Evolutionary conservation across 1,139 yeast species (phyloP).

Genomic region (Wickerhamomyces sp.): DNA sequence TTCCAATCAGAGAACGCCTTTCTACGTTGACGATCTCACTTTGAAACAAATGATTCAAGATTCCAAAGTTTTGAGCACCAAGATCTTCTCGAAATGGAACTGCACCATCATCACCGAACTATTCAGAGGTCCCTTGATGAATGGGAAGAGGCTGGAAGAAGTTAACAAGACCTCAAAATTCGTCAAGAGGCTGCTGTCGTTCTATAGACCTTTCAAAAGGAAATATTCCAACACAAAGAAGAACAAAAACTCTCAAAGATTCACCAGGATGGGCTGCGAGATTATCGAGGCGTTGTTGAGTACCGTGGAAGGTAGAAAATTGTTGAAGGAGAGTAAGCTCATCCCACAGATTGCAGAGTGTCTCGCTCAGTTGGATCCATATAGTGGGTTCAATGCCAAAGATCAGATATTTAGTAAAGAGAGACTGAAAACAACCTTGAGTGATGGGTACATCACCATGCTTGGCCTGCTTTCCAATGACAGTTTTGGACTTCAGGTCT

Average conservation of each 20-base stretch:
- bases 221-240: slow-evolving; percentile 64
- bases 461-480: slow-evolving; percentile 66
- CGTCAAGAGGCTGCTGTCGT: slow-evolving; percentile 76
- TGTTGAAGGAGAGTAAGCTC: slow-evolving; percentile 64
- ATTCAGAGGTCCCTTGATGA: slow-evolving; percentile 74
- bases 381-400: slow-evolving; percentile 64
- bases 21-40: slow-evolving; percentile 62
- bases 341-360: slow-evolving; percentile 85
- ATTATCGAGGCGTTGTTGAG: slow-evolving; percentile 62
- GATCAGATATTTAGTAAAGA: slow-evolving; percentile 68
- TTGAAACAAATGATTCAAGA: slow-evolving; percentile 62
- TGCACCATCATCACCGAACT: slow-evolving; percentile 69
- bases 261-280: slow-evolving; percentile 68
- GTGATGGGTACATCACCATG: slow-evolving; percentile 73
- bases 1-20: slow-evolving; percentile 41
- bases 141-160: slow-evolving; percentile 73
- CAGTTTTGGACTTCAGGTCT: slow-evolving; percentile 55
- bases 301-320: slow-evolving; percentile 60
- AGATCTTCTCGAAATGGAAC: slow-evolving; percentile 82
- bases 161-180: slow-evolving; percentile 76
- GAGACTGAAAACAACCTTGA: slow-evolving; percentile 58
- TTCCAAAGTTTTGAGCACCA: slow-evolving; percentile 70
- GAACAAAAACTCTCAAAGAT: slow-evolving; percentile 46
- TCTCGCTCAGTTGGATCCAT: slow-evolving; percentile 79
- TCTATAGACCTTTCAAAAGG: slow-evolving; percentile 86